phyloP scores from a whole-genome alignment of 169 alveolate species.

The Plasmodium yoelii region DNA sequence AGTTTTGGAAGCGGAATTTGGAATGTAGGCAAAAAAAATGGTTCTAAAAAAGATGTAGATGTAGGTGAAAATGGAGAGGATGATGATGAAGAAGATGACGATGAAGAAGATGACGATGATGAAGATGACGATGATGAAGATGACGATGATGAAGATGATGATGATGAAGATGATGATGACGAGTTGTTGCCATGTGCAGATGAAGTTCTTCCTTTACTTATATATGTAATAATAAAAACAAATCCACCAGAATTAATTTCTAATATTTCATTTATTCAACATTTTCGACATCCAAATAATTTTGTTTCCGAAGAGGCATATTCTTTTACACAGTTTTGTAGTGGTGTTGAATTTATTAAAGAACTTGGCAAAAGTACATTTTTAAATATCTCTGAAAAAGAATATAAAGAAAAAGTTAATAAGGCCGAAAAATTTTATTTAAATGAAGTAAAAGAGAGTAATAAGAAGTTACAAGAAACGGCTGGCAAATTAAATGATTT shows the following conservation, averaged over 20 bases:
- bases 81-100: no score
- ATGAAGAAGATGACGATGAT: no score
- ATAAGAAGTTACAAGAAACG: conserved; percentile 67
- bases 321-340: conserved; percentile 87
- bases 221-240: conserved; percentile 84
- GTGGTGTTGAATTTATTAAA: conserved; percentile 87
- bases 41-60: no score
- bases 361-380: conserved; percentile 75
- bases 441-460: conserved; percentile 70
- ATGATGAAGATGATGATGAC: neutral
- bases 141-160: neutral
- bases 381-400: conserved; percentile 75
- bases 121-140: neutral
- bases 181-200: conserved; percentile 87
- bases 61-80: no score
- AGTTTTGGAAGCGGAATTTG: neutral
- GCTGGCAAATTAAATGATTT: conserved; percentile 69
- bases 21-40: neutral
- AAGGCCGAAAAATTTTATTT: conserved; percentile 55
- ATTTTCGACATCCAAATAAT: conserved; percentile 87
- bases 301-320: conserved; percentile 89
- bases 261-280: conserved; percentile 84
- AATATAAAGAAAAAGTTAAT: conserved; percentile 59
- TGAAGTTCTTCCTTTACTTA: conserved; percentile 88
- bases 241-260: conserved; percentile 89